Conservation (phyloP, 345 rosid genomes). For the Microthlaspi erraticum region DNA sequence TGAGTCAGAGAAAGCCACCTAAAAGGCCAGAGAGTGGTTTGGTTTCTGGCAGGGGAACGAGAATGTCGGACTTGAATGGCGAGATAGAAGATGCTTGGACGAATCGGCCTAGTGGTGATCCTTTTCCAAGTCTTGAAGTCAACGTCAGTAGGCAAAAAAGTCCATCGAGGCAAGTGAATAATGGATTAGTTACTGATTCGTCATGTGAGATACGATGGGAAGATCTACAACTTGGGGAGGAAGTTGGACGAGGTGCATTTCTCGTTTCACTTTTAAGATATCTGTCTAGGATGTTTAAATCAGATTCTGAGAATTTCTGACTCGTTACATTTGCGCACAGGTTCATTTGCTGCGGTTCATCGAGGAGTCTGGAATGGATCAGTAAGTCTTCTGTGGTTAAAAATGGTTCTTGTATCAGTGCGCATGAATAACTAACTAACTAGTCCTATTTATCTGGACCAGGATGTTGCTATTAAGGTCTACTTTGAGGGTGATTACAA, state of each 20-base stretch:
- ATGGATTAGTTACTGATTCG: constrained; percentile 42
- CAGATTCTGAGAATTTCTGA: background rate
- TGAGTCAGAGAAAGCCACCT: constrained; percentile 41
- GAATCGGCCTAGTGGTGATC: constrained; percentile 39
- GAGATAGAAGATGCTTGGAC: constrained; percentile 52
- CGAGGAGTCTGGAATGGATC: constrained; percentile 89
- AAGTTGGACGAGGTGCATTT: constrained; percentile 78
- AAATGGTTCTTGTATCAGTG: background rate
- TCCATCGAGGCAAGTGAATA: constrained; percentile 55
- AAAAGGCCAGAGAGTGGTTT: constrained; percentile 40
- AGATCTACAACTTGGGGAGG: constrained; percentile 70
- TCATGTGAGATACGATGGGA: constrained; percentile 80
- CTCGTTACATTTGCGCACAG: constrained; percentile 40
- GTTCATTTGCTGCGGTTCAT: constrained; percentile 77
- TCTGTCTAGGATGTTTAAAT: constrained; percentile 6
- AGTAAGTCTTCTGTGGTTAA: constrained; percentile 45
- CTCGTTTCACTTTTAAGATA: constrained; percentile 12
- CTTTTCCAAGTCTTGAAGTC: constrained; percentile 46
- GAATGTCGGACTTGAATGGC: constrained; percentile 39
- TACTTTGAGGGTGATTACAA: constrained; percentile 65
- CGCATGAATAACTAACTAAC: constrained; percentile 14
- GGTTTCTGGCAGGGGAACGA: constrained; percentile 49
- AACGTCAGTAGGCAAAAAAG: constrained; percentile 50
- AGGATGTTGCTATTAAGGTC: constrained; percentile 93
- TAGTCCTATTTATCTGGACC: constrained; percentile 27